A percentile compares a stretch with the other conserved stretches of the same genome.
Evolutionary conservation across 208 protist genomes (phyloP).

Genomic region (Trypanosoma avium): DNA sequence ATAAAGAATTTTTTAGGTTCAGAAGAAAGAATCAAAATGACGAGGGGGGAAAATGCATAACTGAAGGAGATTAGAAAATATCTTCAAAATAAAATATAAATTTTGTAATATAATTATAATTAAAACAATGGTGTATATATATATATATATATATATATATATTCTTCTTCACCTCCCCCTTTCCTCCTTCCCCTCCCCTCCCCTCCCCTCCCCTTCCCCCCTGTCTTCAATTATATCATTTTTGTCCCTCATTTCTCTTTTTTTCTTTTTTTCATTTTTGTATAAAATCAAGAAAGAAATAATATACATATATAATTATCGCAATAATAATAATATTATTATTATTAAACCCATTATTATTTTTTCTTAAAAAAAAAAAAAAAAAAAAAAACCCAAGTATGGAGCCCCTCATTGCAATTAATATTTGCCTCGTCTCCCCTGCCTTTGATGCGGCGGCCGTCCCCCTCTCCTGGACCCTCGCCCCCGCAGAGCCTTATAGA

Average conservation of each 20-base stretch:
- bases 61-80: too few species aligned
- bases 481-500: conserved; percentile 47
- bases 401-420: conserved; percentile 63
- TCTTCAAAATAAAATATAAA: neutral
- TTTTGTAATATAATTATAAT: neutral
- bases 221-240: neutral
- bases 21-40: neutral
- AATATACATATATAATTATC: neutral
- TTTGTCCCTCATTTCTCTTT: neutral
- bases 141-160: neutral
- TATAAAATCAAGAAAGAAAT: too few species aligned
- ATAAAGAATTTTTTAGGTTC: conserved; percentile 1
- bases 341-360: conserved; percentile 2
- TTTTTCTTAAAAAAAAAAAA: neutral
- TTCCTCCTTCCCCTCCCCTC: neutral
- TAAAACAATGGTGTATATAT: too few species aligned
- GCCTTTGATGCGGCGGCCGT: conserved; percentile 66
- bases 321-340: neutral
- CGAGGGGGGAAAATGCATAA: too few species aligned
- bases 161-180: neutral
- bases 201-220: neutral
- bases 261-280: neutral
- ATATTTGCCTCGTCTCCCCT: conserved; percentile 65
- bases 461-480: conserved; percentile 66
- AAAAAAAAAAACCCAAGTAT: neutral